Base-by-base conservation (phyloP, 257 asterid genomes). In the Rubia yunnanensis region DNA sequence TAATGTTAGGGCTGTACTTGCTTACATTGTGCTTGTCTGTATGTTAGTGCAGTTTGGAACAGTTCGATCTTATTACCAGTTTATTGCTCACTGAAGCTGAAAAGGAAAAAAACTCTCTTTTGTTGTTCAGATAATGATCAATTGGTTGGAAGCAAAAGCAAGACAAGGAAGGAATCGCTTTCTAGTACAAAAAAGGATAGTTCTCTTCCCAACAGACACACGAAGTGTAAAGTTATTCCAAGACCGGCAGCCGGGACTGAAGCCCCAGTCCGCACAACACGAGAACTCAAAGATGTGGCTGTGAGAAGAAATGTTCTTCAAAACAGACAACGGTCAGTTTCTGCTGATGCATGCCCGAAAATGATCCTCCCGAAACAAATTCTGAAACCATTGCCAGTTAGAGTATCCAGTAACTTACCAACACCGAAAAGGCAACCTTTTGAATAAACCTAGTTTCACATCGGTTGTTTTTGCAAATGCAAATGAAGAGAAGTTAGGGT, bases 101-200 rank as follows among this genome's bases (percentile, higher is more conserved):
- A 31, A 39, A 26, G 0, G 22, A 34, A 31, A 39, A 26, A 2
- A 3, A 18, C 27, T 44, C 41, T 20, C 34, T 44, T 24, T 64
- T 61, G 13, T 10, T 27, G 36, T 76, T 59, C 85, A 86, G 98
- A 77, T 39, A 88, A 91, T 65, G 98, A 91, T 30, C 81, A 62
- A 28, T 76, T 80, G 68, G 76, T 88, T 34, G 81, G 83, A 70
- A 76, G 63, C 68, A 83, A 77, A 77, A 78, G 73, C 70, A 83
- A 65, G 72, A 32, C 76, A 57, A 75, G 79, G 74, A 70, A 49
- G 60, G 85, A 77, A 73, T 68, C 73, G 63, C 63, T 68, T 69
- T 44, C 89, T 10, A 78, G 81, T 55, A 66, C 73, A 64, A 84
- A 80, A 70, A 72, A 64, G 71, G 80, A 71, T 10, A 65, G 66